Evolutionary conservation across 2,329 filamentous ascomycete genomes (phyloP), one percentile per base, ranked within the genome.

Genomic region (Alternaria sp.): DNA sequence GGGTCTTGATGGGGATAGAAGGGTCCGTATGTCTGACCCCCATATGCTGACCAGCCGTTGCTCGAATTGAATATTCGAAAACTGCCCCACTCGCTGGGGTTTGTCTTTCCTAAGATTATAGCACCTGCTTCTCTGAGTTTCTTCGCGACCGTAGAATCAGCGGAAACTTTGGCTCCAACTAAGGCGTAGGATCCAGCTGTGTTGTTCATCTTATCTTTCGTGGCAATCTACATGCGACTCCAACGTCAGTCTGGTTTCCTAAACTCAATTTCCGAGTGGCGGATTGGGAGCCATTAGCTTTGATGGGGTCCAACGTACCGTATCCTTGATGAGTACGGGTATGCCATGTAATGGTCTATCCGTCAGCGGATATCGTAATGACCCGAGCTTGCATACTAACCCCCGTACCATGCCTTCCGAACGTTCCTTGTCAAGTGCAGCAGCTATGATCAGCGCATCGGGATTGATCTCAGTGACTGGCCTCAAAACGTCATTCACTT

Each of bases 251-350:
- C 5, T 32, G 30, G 10, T 32, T 11, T 32, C 30, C 11, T 32
- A 1, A 12, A 12, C 30, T 32, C 9, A 12, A 12, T 32, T 1
- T 32, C 0, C 30, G 30, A 32, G 30, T 32, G 30, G 30, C 30
- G 3, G 30, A 32, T 27, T 1, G 22, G 16, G 20, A 1, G 25
- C 25, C 25, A 8, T 27, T 2, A 27, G 25, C 25, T 27, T 27
- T 27, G 25, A 25, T 27, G 7, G 25, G 6, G 6, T 28, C 1
- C 25, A 45, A n/a, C 43, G 10, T 16, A 45, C 43, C 25, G 43
- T 78, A 32, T 93, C 90, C 77, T 93, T 93, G 65, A 92, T 86
- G 3, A 90, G 81, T 73, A 91, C 91, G 0, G 91, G 91, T 44
- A 94, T 91, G 3, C 91, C 91, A 73, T 93, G 91, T 1, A 94